Evolutionary conservation across 768 basidiomycete species (phyloP).

Genomic region (Pleurotus platypus): DNA sequence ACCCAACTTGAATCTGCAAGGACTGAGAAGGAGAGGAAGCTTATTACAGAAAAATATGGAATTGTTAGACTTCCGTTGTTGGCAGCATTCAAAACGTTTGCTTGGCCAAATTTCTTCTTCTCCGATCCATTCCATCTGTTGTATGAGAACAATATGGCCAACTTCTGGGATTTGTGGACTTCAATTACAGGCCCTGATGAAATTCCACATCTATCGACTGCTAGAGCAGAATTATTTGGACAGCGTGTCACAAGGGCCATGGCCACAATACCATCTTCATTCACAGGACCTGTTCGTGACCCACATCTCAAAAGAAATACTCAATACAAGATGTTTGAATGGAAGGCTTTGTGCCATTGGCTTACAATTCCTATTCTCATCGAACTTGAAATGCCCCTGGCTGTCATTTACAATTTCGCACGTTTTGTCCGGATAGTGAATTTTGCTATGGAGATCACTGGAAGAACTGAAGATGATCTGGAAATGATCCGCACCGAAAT

Average conservation of each 20-base stretch:
- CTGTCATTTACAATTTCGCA: constrained; percentile 23
- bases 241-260: constrained; percentile 17
- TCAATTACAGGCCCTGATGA: constrained; percentile 12
- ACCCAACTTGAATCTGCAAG: constrained; percentile 12
- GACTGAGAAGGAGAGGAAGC: constrained; percentile 10
- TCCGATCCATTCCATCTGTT: constrained; percentile 32
- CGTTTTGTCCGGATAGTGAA: constrained; percentile 22
- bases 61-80: constrained; percentile 23
- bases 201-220: constrained; percentile 14
- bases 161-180: constrained; percentile 28
- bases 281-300: constrained; percentile 26
- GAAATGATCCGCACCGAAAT: constrained; percentile 16
- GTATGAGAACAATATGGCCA: constrained; percentile 27
- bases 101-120: constrained; percentile 29
- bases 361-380: constrained; percentile 29
- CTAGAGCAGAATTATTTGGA: constrained; percentile 18
- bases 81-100: constrained; percentile 24
- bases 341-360: constrained; percentile 33
- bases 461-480: constrained; percentile 16
- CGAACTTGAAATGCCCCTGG: constrained; percentile 21
- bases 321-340: constrained; percentile 32
- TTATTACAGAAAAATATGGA: constrained; percentile 20
- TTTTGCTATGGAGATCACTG: constrained; percentile 24
- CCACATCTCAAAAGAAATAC: constrained; percentile 28
- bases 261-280: constrained; percentile 25